Conservation (phyloP, 2,329 filamentous ascomycete genomes). For the Chrysoporthe cubensis region DNA sequence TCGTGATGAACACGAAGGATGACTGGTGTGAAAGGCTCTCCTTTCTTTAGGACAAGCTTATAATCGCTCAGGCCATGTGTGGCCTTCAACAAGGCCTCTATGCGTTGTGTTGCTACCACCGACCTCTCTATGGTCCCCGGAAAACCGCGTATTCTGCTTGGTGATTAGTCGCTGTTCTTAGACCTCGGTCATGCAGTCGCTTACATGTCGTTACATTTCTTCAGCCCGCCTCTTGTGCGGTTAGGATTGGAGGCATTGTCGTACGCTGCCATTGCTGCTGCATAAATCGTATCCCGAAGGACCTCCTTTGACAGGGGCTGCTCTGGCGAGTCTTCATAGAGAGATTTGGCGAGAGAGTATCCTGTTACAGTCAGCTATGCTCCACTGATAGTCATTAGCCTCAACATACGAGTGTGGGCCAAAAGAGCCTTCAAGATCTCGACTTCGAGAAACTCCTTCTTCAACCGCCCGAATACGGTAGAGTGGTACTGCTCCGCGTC, state of each 20-base stretch:
- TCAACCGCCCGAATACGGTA: constrained; percentile 64
- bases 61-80: constrained; percentile 79
- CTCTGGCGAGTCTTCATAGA: constrained; percentile 60
- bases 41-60: constrained; percentile 76
- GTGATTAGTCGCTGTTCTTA: neutral
- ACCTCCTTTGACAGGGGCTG: constrained; percentile 52
- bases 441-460: constrained; percentile 65
- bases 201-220: constrained; percentile 77
- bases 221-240: constrained; percentile 73
- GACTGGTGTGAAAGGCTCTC: constrained; percentile 78
- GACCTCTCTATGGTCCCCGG: constrained; percentile 59
- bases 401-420: constrained; percentile 59
- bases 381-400: neutral
- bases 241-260: constrained; percentile 85
- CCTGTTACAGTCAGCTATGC: constrained; percentile 46
- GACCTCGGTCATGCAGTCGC: constrained; percentile 35
- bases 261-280: constrained; percentile 70
- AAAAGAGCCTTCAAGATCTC: constrained; percentile 73
- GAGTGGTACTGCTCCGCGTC: constrained; percentile 38
- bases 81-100: constrained; percentile 69
- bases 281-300: constrained; percentile 64
- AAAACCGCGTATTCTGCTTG: constrained; percentile 64
- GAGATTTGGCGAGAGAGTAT: constrained; percentile 64
- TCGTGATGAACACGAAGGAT: constrained; percentile 77
- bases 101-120: constrained; percentile 54